These are phyloP conservation scores for Colletotrichum nymphaeae DNA, from an alignment of 2,329 filamentous ascomycete species.

Conservation along the genomic window DNA sequence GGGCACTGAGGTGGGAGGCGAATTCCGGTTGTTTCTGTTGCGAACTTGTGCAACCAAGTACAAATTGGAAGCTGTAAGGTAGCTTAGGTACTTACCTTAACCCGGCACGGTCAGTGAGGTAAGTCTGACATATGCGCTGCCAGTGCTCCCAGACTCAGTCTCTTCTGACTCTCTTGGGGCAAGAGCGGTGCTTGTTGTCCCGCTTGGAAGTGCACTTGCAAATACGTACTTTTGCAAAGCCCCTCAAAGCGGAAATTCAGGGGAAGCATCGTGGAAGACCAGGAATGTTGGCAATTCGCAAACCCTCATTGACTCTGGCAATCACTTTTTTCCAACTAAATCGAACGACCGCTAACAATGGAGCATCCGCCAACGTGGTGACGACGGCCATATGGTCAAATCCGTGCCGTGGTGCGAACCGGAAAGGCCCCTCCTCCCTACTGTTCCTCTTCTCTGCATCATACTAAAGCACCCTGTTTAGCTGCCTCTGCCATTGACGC, in stretches of 20 bases:
- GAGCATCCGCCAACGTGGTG: no score
- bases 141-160: background rate
- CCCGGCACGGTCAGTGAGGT: background rate
- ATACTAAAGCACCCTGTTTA: background rate
- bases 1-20: background rate
- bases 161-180: background rate
- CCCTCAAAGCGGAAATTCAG: constrained; percentile 19
- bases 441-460: background rate
- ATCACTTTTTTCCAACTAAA: background rate
- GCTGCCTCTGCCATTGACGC: background rate
- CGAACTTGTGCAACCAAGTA: background rate
- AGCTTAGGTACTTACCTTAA: background rate
- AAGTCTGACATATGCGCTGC: background rate
- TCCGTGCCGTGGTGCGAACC: background rate
- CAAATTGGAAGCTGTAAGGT: background rate
- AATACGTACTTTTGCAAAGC: background rate
- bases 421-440: background rate
- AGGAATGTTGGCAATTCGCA: background rate
- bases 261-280: constrained; percentile 20
- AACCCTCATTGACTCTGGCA: background rate
- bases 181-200: background rate
- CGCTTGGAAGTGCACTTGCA: background rate
- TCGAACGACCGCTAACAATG: no score
- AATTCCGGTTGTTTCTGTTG: background rate
- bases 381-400: background rate